A percentile compares a stretch with the other conserved stretches of the same genome.
Evolutionary conservation across 768 basidiomycete genomes (phyloP).

Genomic region (Suillus discolor): DNA sequence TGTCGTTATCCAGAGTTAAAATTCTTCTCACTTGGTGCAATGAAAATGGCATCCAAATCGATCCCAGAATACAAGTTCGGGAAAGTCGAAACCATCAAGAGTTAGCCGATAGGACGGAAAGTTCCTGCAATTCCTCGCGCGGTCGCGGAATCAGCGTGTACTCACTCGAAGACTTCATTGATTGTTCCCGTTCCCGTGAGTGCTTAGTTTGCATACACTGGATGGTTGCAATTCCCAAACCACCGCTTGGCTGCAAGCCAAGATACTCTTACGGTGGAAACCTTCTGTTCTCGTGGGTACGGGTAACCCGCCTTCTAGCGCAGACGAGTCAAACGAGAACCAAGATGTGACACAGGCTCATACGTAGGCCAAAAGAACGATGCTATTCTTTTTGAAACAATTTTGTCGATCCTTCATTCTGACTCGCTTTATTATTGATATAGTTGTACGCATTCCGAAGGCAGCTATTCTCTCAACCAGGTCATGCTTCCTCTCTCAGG

Average conservation of each 20-base stretch:
- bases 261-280: not conserved
- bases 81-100: conserved; percentile 14
- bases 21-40: conserved; percentile 52
- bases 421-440: conserved; percentile 10
- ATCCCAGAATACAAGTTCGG: conserved; percentile 43
- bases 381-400: conserved; percentile 6
- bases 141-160: conserved; percentile 24
- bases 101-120: not conserved
- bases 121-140: conserved; percentile 14
- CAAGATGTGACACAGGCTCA: not conserved
- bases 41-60: conserved; percentile 47
- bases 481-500: conserved; percentile 50
- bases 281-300: not conserved
- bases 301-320: not conserved
- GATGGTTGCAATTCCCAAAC: conserved; percentile 1
- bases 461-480: conserved; percentile 60
- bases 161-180: conserved; percentile 26
- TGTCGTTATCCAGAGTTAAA: conserved; percentile 21
- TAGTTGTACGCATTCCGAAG: conserved; percentile 72
- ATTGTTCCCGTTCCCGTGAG: conserved; percentile 29
- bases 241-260: not conserved
- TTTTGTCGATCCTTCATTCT: not conserved
- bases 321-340: not conserved
- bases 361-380: not conserved
- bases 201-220: conserved; percentile 11